A percentile compares a stretch with the other conserved stretches of the same genome.
Conservation (phyloP, 176 grass and related monocot species). For the Bothriochloa decipiens region DNA sequence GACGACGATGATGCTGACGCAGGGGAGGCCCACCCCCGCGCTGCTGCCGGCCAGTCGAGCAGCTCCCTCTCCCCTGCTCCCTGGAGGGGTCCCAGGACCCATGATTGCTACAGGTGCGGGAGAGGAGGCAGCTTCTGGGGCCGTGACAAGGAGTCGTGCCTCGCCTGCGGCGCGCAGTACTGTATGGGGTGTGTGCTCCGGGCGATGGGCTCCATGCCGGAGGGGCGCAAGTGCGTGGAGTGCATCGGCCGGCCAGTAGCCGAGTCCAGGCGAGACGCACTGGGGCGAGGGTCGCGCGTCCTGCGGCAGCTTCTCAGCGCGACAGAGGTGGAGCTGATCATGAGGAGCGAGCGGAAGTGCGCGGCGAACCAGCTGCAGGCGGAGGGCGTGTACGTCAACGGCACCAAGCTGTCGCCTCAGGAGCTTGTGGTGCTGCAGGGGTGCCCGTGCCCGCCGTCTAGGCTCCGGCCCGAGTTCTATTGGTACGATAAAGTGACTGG, state of each 20-base stretch:
- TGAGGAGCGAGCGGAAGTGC: constrained; percentile 81
- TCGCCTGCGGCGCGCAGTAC: constrained; percentile 81
- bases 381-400: constrained; percentile 80
- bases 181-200: constrained; percentile 69
- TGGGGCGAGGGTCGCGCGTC: constrained; percentile 71
- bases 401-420: constrained; percentile 59
- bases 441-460: constrained; percentile 62
- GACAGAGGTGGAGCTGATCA: constrained; percentile 71
- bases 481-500: constrained; percentile 98
- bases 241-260: constrained; percentile 78
- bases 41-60: constrained; percentile 41
- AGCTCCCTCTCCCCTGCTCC: constrained; percentile 45
- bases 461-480: constrained; percentile 77
- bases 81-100: constrained; percentile 27
- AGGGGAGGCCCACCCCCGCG: constrained; percentile 3
- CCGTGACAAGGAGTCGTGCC: constrained; percentile 70
- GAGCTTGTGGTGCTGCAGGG: constrained; percentile 72
- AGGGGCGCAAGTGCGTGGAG: constrained; percentile 75
- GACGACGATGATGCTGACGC: not conserved
- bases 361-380: constrained; percentile 70
- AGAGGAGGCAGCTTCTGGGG: constrained; percentile 72
- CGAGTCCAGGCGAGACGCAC: constrained; percentile 60
- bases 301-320: constrained; percentile 75
- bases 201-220: constrained; percentile 95
- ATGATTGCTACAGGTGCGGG: constrained; percentile 69